Percentiles rank a stretch among this genome's conserved stretches.
Conservation (phyloP, 345 rosid genomes). For the Aegle marmelos region DNA sequence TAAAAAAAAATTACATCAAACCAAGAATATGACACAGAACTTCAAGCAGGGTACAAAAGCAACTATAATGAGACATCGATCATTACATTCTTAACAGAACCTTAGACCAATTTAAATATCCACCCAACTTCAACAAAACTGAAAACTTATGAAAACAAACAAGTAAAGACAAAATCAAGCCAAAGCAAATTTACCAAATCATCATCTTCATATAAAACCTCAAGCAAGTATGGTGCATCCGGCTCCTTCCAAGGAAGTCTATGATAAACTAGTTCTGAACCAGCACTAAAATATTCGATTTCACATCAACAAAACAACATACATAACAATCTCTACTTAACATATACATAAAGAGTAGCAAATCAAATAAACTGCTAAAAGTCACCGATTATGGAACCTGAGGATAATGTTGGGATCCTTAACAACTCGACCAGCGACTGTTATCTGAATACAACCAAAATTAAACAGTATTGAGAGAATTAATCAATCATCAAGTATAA, state of each 20-base stretch:
- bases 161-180: not conserved
- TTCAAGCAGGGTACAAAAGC: not conserved
- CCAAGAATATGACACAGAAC: not conserved
- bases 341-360: not conserved
- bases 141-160: constrained; percentile 1
- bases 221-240: constrained; percentile 52
- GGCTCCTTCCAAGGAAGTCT: constrained; percentile 96
- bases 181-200: constrained; percentile 46
- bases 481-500: not conserved
- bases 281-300: constrained; percentile 36
- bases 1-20: not conserved
- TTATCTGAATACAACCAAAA: constrained; percentile 46
- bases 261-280: constrained; percentile 61
- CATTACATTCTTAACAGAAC: not conserved
- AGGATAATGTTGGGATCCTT: constrained; percentile 50
- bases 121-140: not conserved
- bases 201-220: constrained; percentile 67
- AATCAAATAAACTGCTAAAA: not conserved
- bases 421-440: constrained; percentile 51
- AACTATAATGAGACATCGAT: not conserved
- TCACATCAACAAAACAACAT: not conserved
- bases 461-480: not conserved
- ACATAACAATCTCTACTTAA: not conserved
- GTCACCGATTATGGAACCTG: constrained; percentile 35
- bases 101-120: not conserved